Evolutionary conservation across 2,329 filamentous ascomycete genomes (phyloP).

Genomic region (Colletotrichum salicis): DNA sequence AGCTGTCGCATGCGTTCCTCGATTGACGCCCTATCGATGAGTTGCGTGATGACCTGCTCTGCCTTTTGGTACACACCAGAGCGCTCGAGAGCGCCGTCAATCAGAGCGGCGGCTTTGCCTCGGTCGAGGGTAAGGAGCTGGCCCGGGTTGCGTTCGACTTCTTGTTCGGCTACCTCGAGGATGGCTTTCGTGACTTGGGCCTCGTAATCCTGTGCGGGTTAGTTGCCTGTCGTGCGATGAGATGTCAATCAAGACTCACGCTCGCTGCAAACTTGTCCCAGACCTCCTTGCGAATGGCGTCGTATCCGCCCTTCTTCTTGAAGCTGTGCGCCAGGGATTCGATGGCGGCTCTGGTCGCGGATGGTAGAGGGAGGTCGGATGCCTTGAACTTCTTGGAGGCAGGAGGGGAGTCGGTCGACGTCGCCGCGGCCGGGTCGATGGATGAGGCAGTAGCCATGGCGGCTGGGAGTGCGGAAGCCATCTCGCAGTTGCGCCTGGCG

Average conservation of each 20-base stretch:
- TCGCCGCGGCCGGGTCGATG: not conserved
- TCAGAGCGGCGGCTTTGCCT: constrained; percentile 77
- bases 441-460: constrained; percentile 22
- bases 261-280: constrained; percentile 80
- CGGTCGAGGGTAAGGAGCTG: constrained; percentile 79
- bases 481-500: not conserved
- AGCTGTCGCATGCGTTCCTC: constrained; percentile 76
- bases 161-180: constrained; percentile 75
- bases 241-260: constrained; percentile 55
- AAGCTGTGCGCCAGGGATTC: constrained; percentile 82
- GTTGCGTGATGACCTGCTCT: constrained; percentile 68
- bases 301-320: constrained; percentile 88
- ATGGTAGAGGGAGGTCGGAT: constrained; percentile 78
- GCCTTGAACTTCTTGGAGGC: constrained; percentile 70
- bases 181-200: constrained; percentile 73
- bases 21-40: constrained; percentile 76
- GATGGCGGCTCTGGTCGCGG: constrained; percentile 77
- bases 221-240: not conserved
- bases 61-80: constrained; percentile 80
- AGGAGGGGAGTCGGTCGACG: constrained; percentile 2
- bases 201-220: constrained; percentile 70
- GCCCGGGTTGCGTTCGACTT: constrained; percentile 79
- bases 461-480: constrained; percentile 16
- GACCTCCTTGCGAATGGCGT: constrained; percentile 78
- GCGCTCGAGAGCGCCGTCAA: constrained; percentile 82